Evolutionary conservation across 805 yeast genomes (phyloP).

Genomic region (Candida ficus): DNA sequence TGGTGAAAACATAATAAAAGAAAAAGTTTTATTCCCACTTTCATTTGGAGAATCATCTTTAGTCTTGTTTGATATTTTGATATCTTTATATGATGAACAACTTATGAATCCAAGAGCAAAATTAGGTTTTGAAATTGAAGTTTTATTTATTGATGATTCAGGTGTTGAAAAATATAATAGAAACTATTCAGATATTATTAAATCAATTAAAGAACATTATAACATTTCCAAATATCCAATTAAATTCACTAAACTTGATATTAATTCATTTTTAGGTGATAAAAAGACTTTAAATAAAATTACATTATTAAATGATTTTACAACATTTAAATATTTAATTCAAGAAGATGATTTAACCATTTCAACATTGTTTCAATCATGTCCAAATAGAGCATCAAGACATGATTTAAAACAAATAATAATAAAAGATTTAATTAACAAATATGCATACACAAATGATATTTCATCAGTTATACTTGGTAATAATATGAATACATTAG

Average conservation of each 20-base stretch:
- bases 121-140: slow-evolving; percentile 60
- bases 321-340: slow-evolving; percentile 8
- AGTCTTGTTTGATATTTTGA: slow-evolving; percentile 61
- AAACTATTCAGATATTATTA: slow-evolving; percentile 11
- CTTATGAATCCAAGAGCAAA: slow-evolving; percentile 51
- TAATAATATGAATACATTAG: slow-evolving; percentile 76
- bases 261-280: slow-evolving; percentile 35
- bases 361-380: slow-evolving; percentile 31
- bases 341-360: slow-evolving; percentile 17
- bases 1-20: slow-evolving; percentile 36
- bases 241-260: slow-evolving; percentile 34
- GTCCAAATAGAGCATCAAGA: slow-evolving; percentile 52
- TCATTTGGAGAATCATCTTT: slow-evolving; percentile 68
- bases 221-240: slow-evolving; percentile 28
- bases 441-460: slow-evolving; percentile 38
- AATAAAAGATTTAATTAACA: slow-evolving; percentile 39
- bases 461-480: slow-evolving; percentile 65
- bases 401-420: slow-evolving; percentile 57
- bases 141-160: slow-evolving; percentile 43
- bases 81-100: slow-evolving; percentile 61
- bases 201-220: slow-evolving; percentile 16
- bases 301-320: slow-evolving; percentile 28
- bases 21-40: slow-evolving; percentile 51
- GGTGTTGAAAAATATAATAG: slow-evolving; percentile 16
- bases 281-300: slow-evolving; percentile 25